These are phyloP conservation scores for Cladosporium sp. DNA, from an alignment of 2,329 filamentous ascomycete genomes.

Conservation along the genomic window DNA sequence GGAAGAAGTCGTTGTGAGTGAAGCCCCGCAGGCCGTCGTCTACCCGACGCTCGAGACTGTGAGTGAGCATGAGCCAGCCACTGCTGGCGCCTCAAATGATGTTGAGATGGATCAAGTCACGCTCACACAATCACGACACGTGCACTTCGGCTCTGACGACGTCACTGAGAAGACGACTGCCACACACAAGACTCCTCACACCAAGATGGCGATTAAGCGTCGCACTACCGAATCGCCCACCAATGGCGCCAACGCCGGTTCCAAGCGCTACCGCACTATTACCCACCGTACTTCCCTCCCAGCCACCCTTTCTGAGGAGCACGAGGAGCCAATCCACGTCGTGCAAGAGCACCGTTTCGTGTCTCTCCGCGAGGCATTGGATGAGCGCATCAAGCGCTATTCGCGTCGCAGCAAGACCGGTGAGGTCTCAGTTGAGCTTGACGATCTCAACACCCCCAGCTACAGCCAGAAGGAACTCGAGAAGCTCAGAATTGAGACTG, in stretches of 20 bases:
- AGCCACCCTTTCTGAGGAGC: conserved; percentile 27
- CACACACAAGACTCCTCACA: conserved; percentile 37
- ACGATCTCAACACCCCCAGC: conserved; percentile 30
- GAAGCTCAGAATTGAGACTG: conserved; percentile 40
- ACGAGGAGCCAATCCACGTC: conserved; percentile 22
- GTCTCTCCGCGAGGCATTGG: conserved; percentile 34
- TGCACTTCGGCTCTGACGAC: conserved; percentile 32
- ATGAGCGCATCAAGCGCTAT: conserved; percentile 38
- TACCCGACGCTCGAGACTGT: conserved; percentile 16
- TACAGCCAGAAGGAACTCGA: conserved; percentile 32
- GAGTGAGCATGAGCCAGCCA: conserved; percentile 17
- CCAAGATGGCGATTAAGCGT: conserved; percentile 32
- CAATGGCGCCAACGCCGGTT: background rate
- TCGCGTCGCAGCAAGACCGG: conserved; percentile 42
- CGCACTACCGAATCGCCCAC: conserved; percentile 35
- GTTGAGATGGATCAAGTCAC: conserved; percentile 21
- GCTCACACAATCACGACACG: conserved; percentile 27
- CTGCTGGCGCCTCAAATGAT: conserved; percentile 22
- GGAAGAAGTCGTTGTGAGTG: conserved; percentile 24
- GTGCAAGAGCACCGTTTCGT: conserved; percentile 34
- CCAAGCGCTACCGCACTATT: conserved; percentile 27
- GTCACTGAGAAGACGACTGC: conserved; percentile 28
- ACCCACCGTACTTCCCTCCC: conserved; percentile 37
- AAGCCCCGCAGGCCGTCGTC: conserved; percentile 8
- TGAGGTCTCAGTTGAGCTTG: conserved; percentile 31